These are phyloP conservation scores for Polytrichum commune DNA, from an alignment of 225 moss, liverwort and hornwort species.

Conservation along the genomic window DNA sequence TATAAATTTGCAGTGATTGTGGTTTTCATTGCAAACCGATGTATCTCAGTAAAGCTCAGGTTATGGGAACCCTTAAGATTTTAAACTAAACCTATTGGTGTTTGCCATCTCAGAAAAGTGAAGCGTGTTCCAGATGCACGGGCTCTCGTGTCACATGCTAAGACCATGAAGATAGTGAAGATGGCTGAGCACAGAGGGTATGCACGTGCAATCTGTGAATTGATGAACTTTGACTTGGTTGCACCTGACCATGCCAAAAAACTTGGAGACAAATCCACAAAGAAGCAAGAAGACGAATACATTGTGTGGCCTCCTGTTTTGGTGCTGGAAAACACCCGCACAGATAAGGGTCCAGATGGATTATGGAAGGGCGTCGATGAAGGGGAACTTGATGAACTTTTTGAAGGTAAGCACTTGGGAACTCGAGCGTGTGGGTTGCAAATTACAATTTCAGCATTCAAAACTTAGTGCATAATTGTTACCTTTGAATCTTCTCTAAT, in stretches of 20 bases:
- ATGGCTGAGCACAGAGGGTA: conserved; percentile 62
- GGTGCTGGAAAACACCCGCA: conserved; percentile 55
- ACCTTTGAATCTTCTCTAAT: no score
- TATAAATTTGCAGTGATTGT: no score
- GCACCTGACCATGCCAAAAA: conserved; percentile 35
- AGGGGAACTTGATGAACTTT: conserved; percentile 44
- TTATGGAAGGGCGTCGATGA: conserved; percentile 44
- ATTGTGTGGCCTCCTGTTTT: conserved; percentile 56
- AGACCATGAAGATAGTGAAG: conserved; percentile 56
- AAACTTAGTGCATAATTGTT: no score
- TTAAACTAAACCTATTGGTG: conserved; percentile 7
- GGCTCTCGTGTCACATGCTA: conserved; percentile 52
- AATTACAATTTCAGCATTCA: no score
- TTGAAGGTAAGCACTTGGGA: conserved; percentile 27
- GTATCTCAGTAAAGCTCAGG: no score
- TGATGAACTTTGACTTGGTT: conserved; percentile 47
- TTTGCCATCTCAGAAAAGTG: conserved; percentile 32
- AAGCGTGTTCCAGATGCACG: conserved; percentile 54
- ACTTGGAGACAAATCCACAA: conserved; percentile 21
- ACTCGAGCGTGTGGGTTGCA: no score
- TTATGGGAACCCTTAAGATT: no score
- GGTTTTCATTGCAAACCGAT: no score
- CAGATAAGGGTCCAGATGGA: conserved; percentile 43
- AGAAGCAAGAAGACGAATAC: conserved; percentile 30
- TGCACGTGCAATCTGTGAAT: conserved; percentile 53